Evolutionary conservation across 176 grass and related monocot species (phyloP), one percentile per base, ranked within the genome.

Genomic region (Olyra latifolia): DNA sequence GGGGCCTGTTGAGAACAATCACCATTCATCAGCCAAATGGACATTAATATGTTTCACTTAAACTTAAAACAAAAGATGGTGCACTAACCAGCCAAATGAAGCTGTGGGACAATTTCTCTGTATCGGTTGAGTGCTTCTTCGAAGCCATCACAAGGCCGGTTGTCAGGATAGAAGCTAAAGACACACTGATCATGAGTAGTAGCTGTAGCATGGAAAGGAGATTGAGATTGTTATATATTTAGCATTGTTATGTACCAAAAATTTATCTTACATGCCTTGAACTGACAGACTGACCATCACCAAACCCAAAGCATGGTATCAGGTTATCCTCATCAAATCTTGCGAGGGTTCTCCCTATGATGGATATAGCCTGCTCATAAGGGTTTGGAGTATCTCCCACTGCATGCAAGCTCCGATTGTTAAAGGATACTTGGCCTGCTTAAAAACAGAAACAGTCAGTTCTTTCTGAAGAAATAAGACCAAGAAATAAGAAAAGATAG

Each of bases 281-380:
- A 93, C 85, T 85, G 48, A 50, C 16, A 50, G 48, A 16, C 15
- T 50, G 25, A 94, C 87, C 72, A 56, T 97, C 91, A 6, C 91
- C 94, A 50, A 88, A 97, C 28, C 89, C 94, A 78, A 91, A 94
- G 79, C 87, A 91, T 35, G 89, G 91, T 83, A 97, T 97, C 19
- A 91, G 78, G 64, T 91, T 94, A 59, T 94, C 91, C 49, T 94
- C 94, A 23, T 94, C 89, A 62, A 97, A 97, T 73, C 83, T 70
- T 61, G 89, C 82, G 3, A 94, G 89, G 1, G 87, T 94, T 63
- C 82, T 79, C 41, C 89, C 91, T 35, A 94, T 82, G 49, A 94
- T 94, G 40, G 91, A 94, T 83, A 94, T 85, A 47, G 91, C 94
- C 48, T 94, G 84, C 70, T 94, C 87, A 45, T 94, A 97, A 10